Conservation (phyloP, 1,284 basidiomycete species). For the Sparassis latifolia region DNA sequence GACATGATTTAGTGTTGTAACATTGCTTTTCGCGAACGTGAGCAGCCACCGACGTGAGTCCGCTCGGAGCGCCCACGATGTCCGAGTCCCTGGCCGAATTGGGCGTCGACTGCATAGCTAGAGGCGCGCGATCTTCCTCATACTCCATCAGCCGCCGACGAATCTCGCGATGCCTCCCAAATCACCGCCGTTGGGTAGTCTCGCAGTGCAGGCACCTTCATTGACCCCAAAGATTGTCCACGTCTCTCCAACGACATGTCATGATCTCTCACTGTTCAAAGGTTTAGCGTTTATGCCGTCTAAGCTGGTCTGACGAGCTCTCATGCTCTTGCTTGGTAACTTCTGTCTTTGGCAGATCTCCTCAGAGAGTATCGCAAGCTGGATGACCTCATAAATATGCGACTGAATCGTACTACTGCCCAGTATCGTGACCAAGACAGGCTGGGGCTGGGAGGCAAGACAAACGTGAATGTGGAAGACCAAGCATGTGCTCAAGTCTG, state of each 20-base stretch:
- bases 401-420: slow-evolving; percentile 78
- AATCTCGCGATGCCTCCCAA: slow-evolving; percentile 38
- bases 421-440: slow-evolving; percentile 72
- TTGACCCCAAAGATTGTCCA: slow-evolving; percentile 53
- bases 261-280: slow-evolving; percentile 79
- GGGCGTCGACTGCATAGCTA: too few species aligned
- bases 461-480: slow-evolving; percentile 45
- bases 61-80: too few species aligned
- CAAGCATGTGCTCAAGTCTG: slow-evolving; percentile 77
- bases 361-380: slow-evolving; percentile 80
- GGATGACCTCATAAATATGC: slow-evolving; percentile 80
- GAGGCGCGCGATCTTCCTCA: too few species aligned
- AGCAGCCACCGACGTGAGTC: too few species aligned
- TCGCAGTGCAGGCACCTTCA: slow-evolving; percentile 60
- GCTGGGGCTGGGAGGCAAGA: slow-evolving; percentile 28
- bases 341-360: slow-evolving; percentile 47
- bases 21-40: too few species aligned
- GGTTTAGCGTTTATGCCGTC: slow-evolving; percentile 35
- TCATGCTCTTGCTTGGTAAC: background rate
- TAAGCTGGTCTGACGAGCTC: background rate
- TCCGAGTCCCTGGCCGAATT: too few species aligned
- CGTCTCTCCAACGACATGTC: slow-evolving; percentile 68
- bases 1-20: too few species aligned
- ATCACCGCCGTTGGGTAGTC: slow-evolving; percentile 54
- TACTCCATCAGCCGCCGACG: too few species aligned